Evolutionary conservation across 2,329 filamentous ascomycete species (phyloP).

Genomic region (Chaetomiaceae sp.): DNA sequence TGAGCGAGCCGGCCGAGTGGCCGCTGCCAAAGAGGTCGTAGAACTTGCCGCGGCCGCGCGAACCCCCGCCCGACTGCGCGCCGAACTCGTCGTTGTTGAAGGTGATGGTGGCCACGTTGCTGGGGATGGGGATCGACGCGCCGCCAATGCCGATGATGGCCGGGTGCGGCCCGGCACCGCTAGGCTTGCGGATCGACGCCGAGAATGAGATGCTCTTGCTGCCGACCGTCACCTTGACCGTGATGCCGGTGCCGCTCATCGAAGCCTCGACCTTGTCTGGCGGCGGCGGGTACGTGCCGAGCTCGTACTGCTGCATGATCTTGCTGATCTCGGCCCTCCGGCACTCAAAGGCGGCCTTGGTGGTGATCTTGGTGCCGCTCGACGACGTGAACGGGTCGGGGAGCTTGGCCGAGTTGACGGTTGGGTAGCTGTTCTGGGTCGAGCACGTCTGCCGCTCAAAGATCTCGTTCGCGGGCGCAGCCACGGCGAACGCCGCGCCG

Average conservation of each 20-base stretch:
- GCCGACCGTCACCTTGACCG: constrained; percentile 42
- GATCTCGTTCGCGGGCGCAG: constrained; percentile 34
- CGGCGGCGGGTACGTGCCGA: constrained; percentile 44
- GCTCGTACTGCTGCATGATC: constrained; percentile 48
- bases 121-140: constrained; percentile 51
- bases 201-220: constrained; percentile 44
- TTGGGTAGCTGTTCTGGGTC: constrained; percentile 33
- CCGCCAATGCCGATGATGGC: constrained; percentile 56
- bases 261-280: constrained; percentile 45
- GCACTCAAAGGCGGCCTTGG: constrained; percentile 45
- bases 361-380: constrained; percentile 41
- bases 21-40: constrained; percentile 54
- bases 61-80: constrained; percentile 41
- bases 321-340: constrained; percentile 46
- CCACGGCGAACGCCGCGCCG: constrained; percentile 35
- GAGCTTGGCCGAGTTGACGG: constrained; percentile 37
- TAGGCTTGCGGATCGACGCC: constrained; percentile 40
- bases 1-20: constrained; percentile 54
- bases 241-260: constrained; percentile 40
- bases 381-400: constrained; percentile 47
- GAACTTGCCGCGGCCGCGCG: constrained; percentile 55
- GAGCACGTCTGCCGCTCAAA: constrained; percentile 37
- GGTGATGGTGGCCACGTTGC: constrained; percentile 51
- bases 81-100: constrained; percentile 58
- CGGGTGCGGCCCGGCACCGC: constrained; percentile 46